A percentile compares a stretch with the other conserved stretches of the same genome.
phyloP scores from a whole-genome alignment of 2,329 filamentous ascomycete genomes.

The Fusarium fracticaudum region DNA sequence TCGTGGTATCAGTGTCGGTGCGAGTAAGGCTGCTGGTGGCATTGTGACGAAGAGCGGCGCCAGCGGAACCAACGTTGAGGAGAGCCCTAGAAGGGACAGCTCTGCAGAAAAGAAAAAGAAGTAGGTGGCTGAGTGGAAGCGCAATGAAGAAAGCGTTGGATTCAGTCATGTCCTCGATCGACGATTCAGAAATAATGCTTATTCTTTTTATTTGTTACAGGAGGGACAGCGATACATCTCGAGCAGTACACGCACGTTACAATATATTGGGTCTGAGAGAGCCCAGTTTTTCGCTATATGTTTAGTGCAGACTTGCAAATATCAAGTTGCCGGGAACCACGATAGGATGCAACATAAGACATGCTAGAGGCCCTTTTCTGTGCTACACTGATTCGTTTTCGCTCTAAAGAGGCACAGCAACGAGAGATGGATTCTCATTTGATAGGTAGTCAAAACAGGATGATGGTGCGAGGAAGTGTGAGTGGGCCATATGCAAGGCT shows the following conservation, averaged over 20 bases:
- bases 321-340: background rate
- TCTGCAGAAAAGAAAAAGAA: constrained; percentile 34
- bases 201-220: constrained; percentile 11
- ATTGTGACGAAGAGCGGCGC: constrained; percentile 47
- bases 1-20: constrained; percentile 53
- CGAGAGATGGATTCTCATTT: background rate
- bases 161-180: background rate
- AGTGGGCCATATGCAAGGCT: constrained; percentile 10
- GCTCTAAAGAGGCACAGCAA: background rate
- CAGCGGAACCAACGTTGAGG: constrained; percentile 30
- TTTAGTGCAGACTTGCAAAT: background rate
- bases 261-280: background rate
- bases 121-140: background rate
- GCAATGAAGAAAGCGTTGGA: background rate
- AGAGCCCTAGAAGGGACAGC: constrained; percentile 9
- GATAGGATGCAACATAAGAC: background rate
- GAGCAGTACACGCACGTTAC: background rate
- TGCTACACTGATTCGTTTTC: background rate
- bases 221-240: background rate
- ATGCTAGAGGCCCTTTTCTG: background rate
- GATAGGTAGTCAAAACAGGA: background rate
- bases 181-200: background rate
- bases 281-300: constrained; percentile 4
- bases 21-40: constrained; percentile 48
- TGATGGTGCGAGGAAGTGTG: constrained; percentile 17